Evolutionary conservation across 2,329 filamentous ascomycete genomes (phyloP), one percentile per base, ranked within the genome.

Genomic region (Aureobasidium subglaciale): DNA sequence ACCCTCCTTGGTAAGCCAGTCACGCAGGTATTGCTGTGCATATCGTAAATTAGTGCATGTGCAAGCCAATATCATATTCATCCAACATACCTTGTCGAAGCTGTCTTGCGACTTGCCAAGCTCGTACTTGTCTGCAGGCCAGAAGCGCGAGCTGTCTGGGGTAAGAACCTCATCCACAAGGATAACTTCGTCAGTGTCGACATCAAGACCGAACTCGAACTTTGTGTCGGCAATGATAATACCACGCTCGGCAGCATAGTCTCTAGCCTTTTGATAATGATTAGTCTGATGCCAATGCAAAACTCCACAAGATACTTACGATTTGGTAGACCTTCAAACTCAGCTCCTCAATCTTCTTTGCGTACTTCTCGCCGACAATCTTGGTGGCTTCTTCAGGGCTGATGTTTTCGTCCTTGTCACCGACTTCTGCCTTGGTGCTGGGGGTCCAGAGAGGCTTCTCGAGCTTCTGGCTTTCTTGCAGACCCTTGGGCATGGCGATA

Each of bases 91-190:
- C 62, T 96, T 96, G 69, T 96, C 91, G 63, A 92, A 93, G 71
- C 88, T 93, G 55, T 86, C 80, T 75, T 95, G 90, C 56, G 86
- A 79, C 59, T 78, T 78, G 2, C 91, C 90, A 16, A 87, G 71
- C 67, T 84, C 79, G 67, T 92, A 95, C 42, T 78, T 78, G 40
- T 83, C 83, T 60, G 79, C 82, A 1, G 85, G 84, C 91, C 92
- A 97, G 78, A 96, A 96, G 15, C 91, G 82, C 49, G 87, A 92
- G 62, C 70, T 74, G 60, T 78, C 76, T 2, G 90, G 90, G 7
- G 90, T 95, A 58, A 95, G 74, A 20, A 95, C 88, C 74, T 95
- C 90, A 66, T 95, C 90, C 4, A 90, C 83, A 50, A 92, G 76
- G 32, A 90, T 81, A 7, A 93, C 78, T 64, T 87, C 81, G 59